Evolutionary conservation across 2,329 filamentous ascomycete genomes (phyloP), one percentile per base, ranked within the genome.

Genomic region (Ophiobolus disseminans): DNA sequence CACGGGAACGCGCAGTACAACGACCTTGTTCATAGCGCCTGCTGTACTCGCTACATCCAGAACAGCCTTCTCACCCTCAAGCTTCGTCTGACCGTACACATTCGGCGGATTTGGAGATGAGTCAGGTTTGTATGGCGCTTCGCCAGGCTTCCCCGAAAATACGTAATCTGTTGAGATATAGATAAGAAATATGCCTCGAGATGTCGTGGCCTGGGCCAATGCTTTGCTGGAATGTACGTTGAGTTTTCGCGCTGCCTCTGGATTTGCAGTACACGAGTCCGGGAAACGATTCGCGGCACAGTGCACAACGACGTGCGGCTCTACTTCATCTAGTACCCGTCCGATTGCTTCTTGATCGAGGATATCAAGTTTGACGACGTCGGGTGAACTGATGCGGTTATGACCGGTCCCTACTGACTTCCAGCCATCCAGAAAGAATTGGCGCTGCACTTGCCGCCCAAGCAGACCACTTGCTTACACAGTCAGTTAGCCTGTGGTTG

Each of bases 221-320:
- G 76, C 74, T 38, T 79, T 76, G 37, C 89, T 88, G 2, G 90
- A 88, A 3, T 84, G 80, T 10, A 93, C 84, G 65, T 96, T 96
- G 62, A 95, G 78, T 14, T 81, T 81, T 51, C 82, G 83, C 3
- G 91, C 90, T 44, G 85, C 88, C 50, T 86, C 83, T 2, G 91
- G 91, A 69, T 96, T 85, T 57, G 84, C 82, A 62, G 91, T 88
- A 66, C 91, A 93, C 68, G 88, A 88, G 73, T 96, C 91, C 2
- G 92, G 91, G 65, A 88, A 95, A 53, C 90, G 86, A 73, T 96
- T 92, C 36, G 91, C 91, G 31, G 91, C 92, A 91, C 90, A 93
- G 71, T 96, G 91, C 26, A 96, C 82, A 35, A 96, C 85, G 42
- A 89, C 90, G 52, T 87, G 77, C 5, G 90, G 90, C 77, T 80